These are phyloP conservation scores for Byssochlamys sp. DNA, from an alignment of 2,329 filamentous ascomycete genomes.

Conservation along the genomic window DNA sequence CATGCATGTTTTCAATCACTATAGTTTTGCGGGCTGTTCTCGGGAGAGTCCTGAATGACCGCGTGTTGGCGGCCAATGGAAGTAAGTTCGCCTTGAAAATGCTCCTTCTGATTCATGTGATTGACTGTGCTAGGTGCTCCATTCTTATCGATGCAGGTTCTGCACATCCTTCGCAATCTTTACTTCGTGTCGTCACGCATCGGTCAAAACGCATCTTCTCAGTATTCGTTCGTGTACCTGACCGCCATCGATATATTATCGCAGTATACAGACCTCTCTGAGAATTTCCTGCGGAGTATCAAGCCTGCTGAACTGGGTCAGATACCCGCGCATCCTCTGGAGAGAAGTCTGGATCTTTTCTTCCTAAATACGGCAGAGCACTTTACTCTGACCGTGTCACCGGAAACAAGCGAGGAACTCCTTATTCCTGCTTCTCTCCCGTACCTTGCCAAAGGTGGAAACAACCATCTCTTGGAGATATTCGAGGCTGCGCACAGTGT, in stretches of 20 bases:
- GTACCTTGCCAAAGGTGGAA: conserved; percentile 57
- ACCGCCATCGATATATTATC: conserved; percentile 72
- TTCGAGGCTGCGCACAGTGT: conserved; percentile 84
- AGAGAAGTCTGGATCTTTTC: conserved; percentile 70
- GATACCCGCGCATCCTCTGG: conserved; percentile 55
- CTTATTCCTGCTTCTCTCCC: conserved; percentile 64
- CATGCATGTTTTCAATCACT: conserved; percentile 64
- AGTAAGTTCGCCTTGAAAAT: conserved; percentile 27
- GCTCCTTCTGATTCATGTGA: neutral
- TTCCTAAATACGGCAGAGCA: conserved; percentile 82
- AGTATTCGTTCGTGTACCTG: conserved; percentile 74
- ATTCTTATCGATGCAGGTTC: conserved; percentile 57
- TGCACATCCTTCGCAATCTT: conserved; percentile 65
- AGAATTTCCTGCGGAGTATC: conserved; percentile 58
- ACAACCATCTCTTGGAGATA: conserved; percentile 54
- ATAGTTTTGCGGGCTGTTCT: conserved; percentile 66
- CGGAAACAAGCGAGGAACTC: conserved; percentile 59
- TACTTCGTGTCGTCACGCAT: conserved; percentile 72
- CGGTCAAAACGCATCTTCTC: conserved; percentile 65
- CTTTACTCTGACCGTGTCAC: conserved; percentile 60
- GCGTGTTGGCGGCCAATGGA: conserved; percentile 43
- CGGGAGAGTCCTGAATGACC: conserved; percentile 53
- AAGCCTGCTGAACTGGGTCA: conserved; percentile 45
- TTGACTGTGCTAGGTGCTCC: conserved; percentile 43
- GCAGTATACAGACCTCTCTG: conserved; percentile 56